A percentile compares a stretch with the other conserved stretches of the same genome.
phyloP scores from a whole-genome alignment of 441 rosid species.

The Gossypium trilobum region DNA sequence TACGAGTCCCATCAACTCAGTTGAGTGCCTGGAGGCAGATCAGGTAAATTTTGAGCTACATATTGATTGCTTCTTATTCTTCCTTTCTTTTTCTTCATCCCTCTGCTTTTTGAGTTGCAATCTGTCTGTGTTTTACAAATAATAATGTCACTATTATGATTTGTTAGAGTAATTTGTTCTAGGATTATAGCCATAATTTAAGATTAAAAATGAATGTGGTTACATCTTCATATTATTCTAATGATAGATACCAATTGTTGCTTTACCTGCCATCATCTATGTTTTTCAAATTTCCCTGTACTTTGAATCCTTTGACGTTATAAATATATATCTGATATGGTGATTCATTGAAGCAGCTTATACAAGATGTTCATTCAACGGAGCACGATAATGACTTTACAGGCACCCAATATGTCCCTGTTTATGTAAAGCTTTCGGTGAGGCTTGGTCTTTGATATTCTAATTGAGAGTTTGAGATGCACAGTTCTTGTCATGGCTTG shows the following conservation, averaged over 20 bases:
- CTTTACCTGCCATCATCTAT: background rate
- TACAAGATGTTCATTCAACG: conserved; percentile 60
- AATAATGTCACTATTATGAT: background rate
- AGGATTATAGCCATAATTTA: background rate
- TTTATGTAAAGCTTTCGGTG: conserved; percentile 57
- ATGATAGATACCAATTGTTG: background rate
- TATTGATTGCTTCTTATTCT: background rate
- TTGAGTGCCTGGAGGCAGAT: conserved; percentile 81
- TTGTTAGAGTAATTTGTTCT: background rate
- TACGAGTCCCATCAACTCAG: conserved; percentile 59
- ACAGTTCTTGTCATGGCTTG: background rate
- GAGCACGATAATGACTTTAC: conserved; percentile 45
- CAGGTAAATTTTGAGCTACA: conserved; percentile 37
- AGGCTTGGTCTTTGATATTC: conserved; percentile 24
- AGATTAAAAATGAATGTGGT: background rate
- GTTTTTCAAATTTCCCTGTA: background rate
- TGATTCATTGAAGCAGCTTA: conserved; percentile 48
- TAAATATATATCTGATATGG: conserved; percentile 9
- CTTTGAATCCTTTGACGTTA: background rate
- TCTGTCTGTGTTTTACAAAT: background rate
- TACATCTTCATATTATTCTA: background rate
- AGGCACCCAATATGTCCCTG: conserved; percentile 47
- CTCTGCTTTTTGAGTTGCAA: background rate
- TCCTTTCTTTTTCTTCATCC: background rate
- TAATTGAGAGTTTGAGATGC: background rate